Evolutionary conservation across 345 rosid genomes (phyloP).

Genomic region (Streptanthus diversifolius): DNA sequence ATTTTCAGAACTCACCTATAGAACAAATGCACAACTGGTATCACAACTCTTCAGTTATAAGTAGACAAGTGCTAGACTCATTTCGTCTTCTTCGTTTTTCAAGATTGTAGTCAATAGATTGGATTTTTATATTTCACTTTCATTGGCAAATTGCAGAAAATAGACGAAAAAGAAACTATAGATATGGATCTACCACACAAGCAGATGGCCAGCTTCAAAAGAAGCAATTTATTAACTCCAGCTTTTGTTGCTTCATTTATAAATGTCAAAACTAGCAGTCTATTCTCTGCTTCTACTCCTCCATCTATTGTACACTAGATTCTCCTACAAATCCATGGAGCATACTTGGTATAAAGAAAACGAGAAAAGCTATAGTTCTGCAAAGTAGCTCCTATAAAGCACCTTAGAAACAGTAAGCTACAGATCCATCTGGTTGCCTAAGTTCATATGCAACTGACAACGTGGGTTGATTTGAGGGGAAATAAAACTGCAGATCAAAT

Average conservation of each 20-base stretch:
- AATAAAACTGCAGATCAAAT: background rate
- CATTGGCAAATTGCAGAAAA: background rate
- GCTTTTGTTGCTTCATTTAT: background rate
- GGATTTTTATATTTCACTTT: background rate
- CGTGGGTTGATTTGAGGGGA: too few species aligned
- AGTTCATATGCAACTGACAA: background rate
- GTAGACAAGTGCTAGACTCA: background rate
- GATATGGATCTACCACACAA: background rate
- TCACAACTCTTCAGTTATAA: background rate
- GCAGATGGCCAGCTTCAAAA: background rate
- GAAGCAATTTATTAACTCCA: background rate
- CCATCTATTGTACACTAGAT: background rate
- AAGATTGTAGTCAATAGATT: background rate
- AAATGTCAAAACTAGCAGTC: background rate
- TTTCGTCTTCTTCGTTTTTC: background rate
- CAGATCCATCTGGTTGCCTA: background rate
- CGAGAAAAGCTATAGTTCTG: background rate
- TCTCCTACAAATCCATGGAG: background rate
- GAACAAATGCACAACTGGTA: background rate
- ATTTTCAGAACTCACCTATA: background rate
- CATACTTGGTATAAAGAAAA: background rate
- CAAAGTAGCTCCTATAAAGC: background rate
- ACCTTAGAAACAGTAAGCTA: background rate
- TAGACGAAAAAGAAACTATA: background rate
- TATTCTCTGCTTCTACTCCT: background rate